phyloP scores from a whole-genome alignment of 1,284 basidiomycete genomes.

The Heliocybe sulcata region DNA sequence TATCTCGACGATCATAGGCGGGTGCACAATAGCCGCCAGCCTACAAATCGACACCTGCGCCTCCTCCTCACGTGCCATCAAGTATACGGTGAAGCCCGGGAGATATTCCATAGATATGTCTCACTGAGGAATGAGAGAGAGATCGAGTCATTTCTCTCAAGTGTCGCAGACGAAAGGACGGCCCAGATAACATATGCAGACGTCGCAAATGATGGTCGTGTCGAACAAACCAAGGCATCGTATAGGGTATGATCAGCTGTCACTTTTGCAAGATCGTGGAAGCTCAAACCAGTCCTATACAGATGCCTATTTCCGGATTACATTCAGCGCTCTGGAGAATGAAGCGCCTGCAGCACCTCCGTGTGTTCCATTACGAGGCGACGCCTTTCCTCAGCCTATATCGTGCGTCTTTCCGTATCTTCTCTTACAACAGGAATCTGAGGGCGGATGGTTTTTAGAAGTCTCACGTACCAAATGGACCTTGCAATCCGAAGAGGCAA shows the following conservation, averaged over 20 bases:
- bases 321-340: slow-evolving; percentile 25
- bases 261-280: neutral
- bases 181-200: slow-evolving; percentile 25
- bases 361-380: slow-evolving; percentile 29
- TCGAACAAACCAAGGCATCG: slow-evolving; percentile 10
- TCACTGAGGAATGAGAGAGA: slow-evolving; percentile 32
- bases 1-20: slow-evolving; percentile 19
- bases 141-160: slow-evolving; percentile 22
- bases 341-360: slow-evolving; percentile 22
- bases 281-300: neutral
- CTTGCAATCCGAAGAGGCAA: slow-evolving; percentile 27
- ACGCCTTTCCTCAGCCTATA: slow-evolving; percentile 16
- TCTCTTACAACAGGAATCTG: neutral
- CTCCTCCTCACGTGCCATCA: slow-evolving; percentile 25
- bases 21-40: slow-evolving; percentile 21
- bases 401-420: neutral
- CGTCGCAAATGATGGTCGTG: slow-evolving; percentile 33
- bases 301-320: slow-evolving; percentile 24
- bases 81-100: slow-evolving; percentile 22
- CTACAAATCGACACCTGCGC: slow-evolving; percentile 25
- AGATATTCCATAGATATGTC: slow-evolving; percentile 24
- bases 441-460: neutral
- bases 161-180: slow-evolving; percentile 13
- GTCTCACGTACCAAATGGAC: neutral
- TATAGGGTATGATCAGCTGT: neutral